A percentile compares a stretch with the other conserved stretches of the same genome.
Evolutionary conservation across 1,139 yeast species (phyloP).

Genomic region (Suhomyces anneliseae): DNA sequence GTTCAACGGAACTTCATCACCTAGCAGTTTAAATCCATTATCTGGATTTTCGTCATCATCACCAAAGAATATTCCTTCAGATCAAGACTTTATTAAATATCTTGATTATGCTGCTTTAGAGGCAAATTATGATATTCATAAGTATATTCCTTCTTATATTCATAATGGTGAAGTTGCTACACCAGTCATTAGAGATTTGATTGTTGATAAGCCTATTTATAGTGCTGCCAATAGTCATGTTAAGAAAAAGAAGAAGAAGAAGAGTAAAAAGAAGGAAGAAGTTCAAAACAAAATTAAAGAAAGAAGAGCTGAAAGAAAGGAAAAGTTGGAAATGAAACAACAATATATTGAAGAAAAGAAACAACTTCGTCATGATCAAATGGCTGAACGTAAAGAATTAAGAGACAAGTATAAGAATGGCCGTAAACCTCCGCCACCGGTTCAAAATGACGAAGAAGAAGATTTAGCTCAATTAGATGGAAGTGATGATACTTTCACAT

Average conservation of each 20-base stretch:
- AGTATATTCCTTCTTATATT: constrained; percentile 42
- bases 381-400: constrained; percentile 12
- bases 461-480: not conserved
- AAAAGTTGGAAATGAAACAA: constrained; percentile 9
- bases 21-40: not conserved
- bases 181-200: constrained; percentile 36
- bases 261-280: constrained; percentile 8
- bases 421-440: not conserved
- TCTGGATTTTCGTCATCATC: constrained; percentile 1
- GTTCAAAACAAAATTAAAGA: constrained; percentile 2
- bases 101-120: constrained; percentile 43
- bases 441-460: not conserved
- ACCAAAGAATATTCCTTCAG: constrained; percentile 10
- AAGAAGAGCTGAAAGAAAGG: not conserved
- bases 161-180: constrained; percentile 42
- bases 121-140: constrained; percentile 33
- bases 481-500: not conserved
- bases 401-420: constrained; percentile 10
- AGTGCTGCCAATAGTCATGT: constrained; percentile 39
- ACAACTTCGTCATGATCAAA: constrained; percentile 8
- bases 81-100: constrained; percentile 22
- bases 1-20: constrained; percentile 5
- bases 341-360: constrained; percentile 9
- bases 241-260: constrained; percentile 19
- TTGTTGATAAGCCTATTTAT: constrained; percentile 44